Evolutionary conservation across 2,329 filamentous ascomycete species (phyloP), one percentile per base, ranked within the genome.

Genomic region (Aaosphaeria arxii): DNA sequence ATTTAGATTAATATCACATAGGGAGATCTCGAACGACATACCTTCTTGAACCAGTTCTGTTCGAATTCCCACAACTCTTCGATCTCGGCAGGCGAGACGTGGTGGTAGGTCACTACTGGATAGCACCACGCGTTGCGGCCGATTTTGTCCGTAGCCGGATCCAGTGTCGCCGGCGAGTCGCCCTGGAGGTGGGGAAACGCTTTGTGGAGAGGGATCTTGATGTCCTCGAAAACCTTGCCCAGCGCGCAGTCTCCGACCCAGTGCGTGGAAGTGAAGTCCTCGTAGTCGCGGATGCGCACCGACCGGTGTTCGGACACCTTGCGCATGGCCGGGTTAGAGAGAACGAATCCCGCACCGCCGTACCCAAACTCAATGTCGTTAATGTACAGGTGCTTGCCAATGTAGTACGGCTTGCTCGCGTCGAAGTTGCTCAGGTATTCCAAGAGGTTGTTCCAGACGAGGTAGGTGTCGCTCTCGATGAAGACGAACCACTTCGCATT

Each of bases 121-220:
- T 56, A 63, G 52, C 74, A 77, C 73, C 74, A 77, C 1, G 74
- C 60, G 42, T 62, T 60, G 24, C 66, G 57, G 41, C 66, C 63
- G 52, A 69, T 62, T 47, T 70, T 70, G 42, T 40, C 51, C 11
- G 53, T 52, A 4, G 65, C 59, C 0, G 67, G 75, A 45, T 74
- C 66, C 44, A 76, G 56, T 1, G 70, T 71, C 30, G 68, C 66
- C 5, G 71, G 71, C 5, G 70, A 71, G 50, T 75, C 73, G 46
- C 73, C 71, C 52, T 77, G 75, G 40, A 77, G 65, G 52, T 75
- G 71, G 1, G 75, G 75, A 52, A 70, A 77, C 3, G 67, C 64
- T 44, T 64, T 66, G 9, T 70, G 60, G 13, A 73, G 50, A 4
- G 60, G 61, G 5, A 72, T 53, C 32, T 65, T 66, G 4, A 63